Percentiles rank a stretch among this genome's conserved stretches.
Evolutionary conservation across 805 yeast species (phyloP).

Genomic region (Lipomyces starkeyi): DNA sequence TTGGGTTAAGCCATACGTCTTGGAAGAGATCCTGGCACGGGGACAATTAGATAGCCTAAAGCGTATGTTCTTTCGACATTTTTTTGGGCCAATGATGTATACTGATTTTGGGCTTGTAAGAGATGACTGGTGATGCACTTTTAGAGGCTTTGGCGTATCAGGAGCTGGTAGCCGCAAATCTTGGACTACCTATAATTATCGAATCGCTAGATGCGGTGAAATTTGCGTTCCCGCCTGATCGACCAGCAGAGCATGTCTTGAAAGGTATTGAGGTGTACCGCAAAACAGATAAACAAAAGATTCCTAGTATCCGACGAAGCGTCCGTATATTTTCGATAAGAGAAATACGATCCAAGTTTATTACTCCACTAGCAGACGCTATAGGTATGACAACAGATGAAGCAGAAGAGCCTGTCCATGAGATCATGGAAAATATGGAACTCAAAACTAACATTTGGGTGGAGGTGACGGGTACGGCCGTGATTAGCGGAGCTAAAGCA

Average conservation of each 20-base stretch:
- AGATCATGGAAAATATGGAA: slow-evolving; percentile 17
- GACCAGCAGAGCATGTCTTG: slow-evolving; percentile 32
- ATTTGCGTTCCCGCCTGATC: slow-evolving; percentile 27
- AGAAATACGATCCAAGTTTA: slow-evolving; percentile 19
- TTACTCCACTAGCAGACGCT: slow-evolving; percentile 23
- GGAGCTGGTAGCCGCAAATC: slow-evolving; percentile 21
- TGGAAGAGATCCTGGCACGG: slow-evolving; percentile 29
- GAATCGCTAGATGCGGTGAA: slow-evolving; percentile 21
- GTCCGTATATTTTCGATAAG: slow-evolving; percentile 23
- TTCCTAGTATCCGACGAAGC: slow-evolving; percentile 22
- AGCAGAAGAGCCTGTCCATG: slow-evolving; percentile 22
- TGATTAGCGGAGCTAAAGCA: slow-evolving; percentile 20
- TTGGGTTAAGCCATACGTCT: slow-evolving; percentile 29
- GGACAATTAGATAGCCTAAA: slow-evolving; percentile 15
- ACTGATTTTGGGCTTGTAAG: slow-evolving; percentile 12
- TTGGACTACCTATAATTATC: slow-evolving; percentile 32
- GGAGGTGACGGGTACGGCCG: slow-evolving; percentile 28
- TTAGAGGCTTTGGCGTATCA: slow-evolving; percentile 32
- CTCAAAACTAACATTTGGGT: slow-evolving; percentile 20
- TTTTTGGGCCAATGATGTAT: not conserved
- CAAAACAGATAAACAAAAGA: not conserved
- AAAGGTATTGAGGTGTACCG: slow-evolving; percentile 27
- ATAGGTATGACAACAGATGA: slow-evolving; percentile 12
- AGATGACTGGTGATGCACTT: slow-evolving; percentile 25
- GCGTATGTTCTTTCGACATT: not conserved